A percentile compares a stretch with the other conserved stretches of the same genome.
phyloP scores from a whole-genome alignment of 2,329 filamentous ascomycete species.

The Lomentospora prolificans region DNA sequence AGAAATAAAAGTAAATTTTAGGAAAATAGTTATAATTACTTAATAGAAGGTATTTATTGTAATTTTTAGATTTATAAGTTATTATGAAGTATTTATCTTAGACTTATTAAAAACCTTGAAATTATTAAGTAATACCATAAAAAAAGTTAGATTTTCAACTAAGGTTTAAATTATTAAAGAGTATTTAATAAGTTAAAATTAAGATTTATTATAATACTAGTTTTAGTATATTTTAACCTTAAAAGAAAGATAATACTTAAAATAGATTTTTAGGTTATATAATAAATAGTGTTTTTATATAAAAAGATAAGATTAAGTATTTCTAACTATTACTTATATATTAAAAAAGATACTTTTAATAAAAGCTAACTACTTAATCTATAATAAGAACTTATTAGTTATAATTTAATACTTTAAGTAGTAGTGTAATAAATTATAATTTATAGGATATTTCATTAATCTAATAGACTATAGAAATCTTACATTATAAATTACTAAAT shows the following conservation, averaged over 20 bases:
- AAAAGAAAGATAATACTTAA: not conserved
- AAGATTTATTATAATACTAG: not conserved
- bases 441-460: no score
- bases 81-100: constrained; percentile 2
- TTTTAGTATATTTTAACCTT: not conserved
- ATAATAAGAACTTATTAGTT: not conserved
- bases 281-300: not conserved
- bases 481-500: no score
- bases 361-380: not conserved
- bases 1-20: not conserved
- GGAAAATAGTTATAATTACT: not conserved
- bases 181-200: not conserved
- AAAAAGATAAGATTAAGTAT: not conserved
- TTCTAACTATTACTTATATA: not conserved
- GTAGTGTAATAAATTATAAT: not conserved
- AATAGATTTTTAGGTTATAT: not conserved
- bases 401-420: not conserved
- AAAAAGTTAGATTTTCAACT: not conserved
- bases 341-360: not conserved
- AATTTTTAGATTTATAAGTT: no score
- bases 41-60: not conserved
- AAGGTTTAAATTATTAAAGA: not conserved
- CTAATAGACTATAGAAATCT: no score
- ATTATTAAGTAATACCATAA: not conserved
- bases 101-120: not conserved